Percentiles rank a stretch among this genome's conserved stretches.
These are phyloP conservation scores for Chenopodium quinoa DNA, from an alignment of 148 eudicot genomes.

Conservation along the genomic window DNA sequence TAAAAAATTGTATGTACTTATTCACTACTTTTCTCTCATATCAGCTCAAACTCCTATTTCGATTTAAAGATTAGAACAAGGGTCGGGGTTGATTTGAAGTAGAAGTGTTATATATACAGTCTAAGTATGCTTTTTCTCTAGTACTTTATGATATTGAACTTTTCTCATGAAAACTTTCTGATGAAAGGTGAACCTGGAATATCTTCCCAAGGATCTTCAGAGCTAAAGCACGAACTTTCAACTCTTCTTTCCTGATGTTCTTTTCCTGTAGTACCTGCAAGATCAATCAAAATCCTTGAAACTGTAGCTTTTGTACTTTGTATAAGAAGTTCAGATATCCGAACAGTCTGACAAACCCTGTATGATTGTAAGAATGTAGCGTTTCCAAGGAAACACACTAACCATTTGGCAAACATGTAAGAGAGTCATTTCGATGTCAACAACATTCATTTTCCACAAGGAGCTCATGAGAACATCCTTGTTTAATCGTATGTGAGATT, in stretches of 20 bases:
- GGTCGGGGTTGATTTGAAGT: neutral
- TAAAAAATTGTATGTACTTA: neutral
- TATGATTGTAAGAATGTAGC: neutral
- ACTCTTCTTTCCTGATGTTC: slow-evolving; percentile 75
- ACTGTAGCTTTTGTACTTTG: neutral
- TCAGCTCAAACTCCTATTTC: neutral
- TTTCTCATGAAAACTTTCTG: neutral
- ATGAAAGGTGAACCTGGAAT: slow-evolving; percentile 57
- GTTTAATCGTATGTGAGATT: slow-evolving; percentile 60
- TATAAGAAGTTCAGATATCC: neutral
- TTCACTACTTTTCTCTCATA: neutral
- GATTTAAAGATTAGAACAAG: no score
- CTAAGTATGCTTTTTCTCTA: neutral
- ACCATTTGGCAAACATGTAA: slow-evolving; percentile 93
- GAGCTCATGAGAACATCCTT: slow-evolving; percentile 86
- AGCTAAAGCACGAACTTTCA: slow-evolving; percentile 70
- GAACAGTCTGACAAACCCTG: neutral
- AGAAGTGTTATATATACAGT: neutral
- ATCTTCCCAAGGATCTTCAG: slow-evolving; percentile 69
- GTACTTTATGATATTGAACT: neutral
- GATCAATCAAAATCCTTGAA: neutral
- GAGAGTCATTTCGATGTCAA: slow-evolving; percentile 93
- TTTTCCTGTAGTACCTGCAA: slow-evolving; percentile 77
- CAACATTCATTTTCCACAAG: slow-evolving; percentile 90
- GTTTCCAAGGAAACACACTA: slow-evolving; percentile 17